These are phyloP conservation scores for Apiospora phragmitis DNA, from an alignment of 2,329 filamentous ascomycete genomes.

Conservation along the genomic window DNA sequence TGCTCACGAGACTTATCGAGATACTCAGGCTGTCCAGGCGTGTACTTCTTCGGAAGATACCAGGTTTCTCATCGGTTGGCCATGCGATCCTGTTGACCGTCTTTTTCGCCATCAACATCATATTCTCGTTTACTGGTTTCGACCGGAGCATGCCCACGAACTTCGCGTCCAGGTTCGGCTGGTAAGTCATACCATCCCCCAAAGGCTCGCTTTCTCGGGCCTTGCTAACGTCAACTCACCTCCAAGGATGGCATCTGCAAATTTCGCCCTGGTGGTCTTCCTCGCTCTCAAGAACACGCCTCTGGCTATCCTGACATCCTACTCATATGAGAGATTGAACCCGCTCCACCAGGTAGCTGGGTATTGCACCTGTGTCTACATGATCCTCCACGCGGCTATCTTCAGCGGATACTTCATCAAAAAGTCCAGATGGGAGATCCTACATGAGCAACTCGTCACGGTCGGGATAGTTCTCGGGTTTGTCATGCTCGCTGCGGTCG, in stretches of 20 bases:
- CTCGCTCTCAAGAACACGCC: conserved; percentile 51
- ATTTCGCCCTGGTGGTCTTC: conserved; percentile 46
- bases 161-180: conserved; percentile 32
- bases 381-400: conserved; percentile 37
- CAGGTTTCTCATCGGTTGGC: conserved; percentile 40
- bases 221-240: conserved; percentile 11
- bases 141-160: conserved; percentile 25
- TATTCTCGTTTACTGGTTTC: conserved; percentile 33
- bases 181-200: conserved; percentile 21
- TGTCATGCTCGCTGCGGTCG: conserved; percentile 38
- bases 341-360: conserved; percentile 46
- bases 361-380: conserved; percentile 39
- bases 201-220: background rate
- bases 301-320: conserved; percentile 40
- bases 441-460: conserved; percentile 32
- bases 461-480: conserved; percentile 38
- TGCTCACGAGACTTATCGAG: background rate
- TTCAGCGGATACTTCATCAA: conserved; percentile 34
- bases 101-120: conserved; percentile 36
- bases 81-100: conserved; percentile 35
- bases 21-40: conserved; percentile 17
- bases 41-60: conserved; percentile 31
- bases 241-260: conserved; percentile 46
- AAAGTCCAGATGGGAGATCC: conserved; percentile 19
- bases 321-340: conserved; percentile 49